Evolutionary conservation across 73 alveolate species (phyloP), one percentile per base, ranked within the genome.

Genomic region (Symbiodinium pilosum): DNA sequence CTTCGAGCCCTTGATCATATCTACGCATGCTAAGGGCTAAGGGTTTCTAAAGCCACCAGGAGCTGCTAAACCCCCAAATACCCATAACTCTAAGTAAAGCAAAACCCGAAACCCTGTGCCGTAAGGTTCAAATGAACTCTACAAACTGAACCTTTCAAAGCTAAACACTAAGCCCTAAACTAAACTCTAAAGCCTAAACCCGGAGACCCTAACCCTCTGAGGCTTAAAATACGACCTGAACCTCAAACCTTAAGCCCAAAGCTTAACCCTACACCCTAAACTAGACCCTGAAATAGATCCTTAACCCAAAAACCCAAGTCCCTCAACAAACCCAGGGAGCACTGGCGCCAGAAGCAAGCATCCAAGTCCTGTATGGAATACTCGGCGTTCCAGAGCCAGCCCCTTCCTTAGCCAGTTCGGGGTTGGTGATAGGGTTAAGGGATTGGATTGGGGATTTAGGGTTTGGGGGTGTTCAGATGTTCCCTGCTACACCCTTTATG

Each of bases 261-360:
- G 8, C 8, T 47, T 11, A 16, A 54, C 71, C 34, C 18, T 54
- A 54, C 18, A 4, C 73, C 30, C 71, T 14, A 52, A 16, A 16
- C 28, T 20, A 56, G 32, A 18, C 38, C 75, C 75, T 20, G 0
- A 56, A 16, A 56, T 7, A 56, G 7, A 7, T 26, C 75, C 6
- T 20, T 3, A 2, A 56, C 36, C 36, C 28, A 11, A 21, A 5
- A 16, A 21, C 9, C 39, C 41, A 9, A 64, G 0, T 32, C 41
- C 39, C 6, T 64, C 59, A 47, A 47, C 59, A 47, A 47, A 47
- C 38, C 81, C 2, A 64, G 81, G 81, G 81, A 64, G 81, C 24
- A 64, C 34, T 64, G 81, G 81, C 81, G 81, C 30, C 81, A 64
- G 81, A 64, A 64, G 81, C 81, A 64, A 28, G 81, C 81, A 9